These are phyloP conservation scores for Solanum dulcamara DNA, from an alignment of 257 asterid species.

Conservation along the genomic window DNA sequence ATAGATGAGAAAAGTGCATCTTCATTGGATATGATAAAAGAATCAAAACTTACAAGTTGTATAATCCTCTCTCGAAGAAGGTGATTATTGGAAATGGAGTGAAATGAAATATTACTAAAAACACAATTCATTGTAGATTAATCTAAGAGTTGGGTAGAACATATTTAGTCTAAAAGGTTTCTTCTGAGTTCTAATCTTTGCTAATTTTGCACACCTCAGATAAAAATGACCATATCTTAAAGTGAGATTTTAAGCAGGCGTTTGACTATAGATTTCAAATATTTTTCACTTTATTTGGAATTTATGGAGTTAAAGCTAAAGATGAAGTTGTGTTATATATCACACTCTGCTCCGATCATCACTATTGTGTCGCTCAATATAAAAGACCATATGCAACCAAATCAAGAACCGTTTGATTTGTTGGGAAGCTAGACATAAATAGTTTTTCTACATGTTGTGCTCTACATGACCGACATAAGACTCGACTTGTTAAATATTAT, in stretches of 20 bases:
- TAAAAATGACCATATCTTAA: background rate
- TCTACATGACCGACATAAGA: background rate
- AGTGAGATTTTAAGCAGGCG: background rate
- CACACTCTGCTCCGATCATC: background rate
- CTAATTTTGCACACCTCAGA: background rate
- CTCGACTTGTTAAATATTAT: background rate
- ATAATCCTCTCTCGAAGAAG: too few relatives aligned
- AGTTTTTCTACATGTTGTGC: background rate
- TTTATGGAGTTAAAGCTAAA: too few relatives aligned
- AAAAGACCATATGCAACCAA: background rate
- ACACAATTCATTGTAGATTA: background rate
- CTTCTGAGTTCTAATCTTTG: background rate
- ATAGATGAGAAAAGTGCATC: too few relatives aligned
- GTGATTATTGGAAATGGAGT: too few relatives aligned
- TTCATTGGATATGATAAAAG: too few relatives aligned
- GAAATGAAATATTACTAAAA: background rate
- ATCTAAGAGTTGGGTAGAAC: background rate
- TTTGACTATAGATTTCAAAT: too few relatives aligned
- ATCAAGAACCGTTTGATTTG: background rate
- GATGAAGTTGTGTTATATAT: background rate
- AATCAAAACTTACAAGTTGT: too few relatives aligned
- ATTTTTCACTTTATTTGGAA: too few relatives aligned
- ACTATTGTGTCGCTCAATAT: background rate
- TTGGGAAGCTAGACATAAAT: background rate
- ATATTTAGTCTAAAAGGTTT: background rate